phyloP scores from a whole-genome alignment of 2,329 filamentous ascomycete species.

The Lachnellula arida region DNA sequence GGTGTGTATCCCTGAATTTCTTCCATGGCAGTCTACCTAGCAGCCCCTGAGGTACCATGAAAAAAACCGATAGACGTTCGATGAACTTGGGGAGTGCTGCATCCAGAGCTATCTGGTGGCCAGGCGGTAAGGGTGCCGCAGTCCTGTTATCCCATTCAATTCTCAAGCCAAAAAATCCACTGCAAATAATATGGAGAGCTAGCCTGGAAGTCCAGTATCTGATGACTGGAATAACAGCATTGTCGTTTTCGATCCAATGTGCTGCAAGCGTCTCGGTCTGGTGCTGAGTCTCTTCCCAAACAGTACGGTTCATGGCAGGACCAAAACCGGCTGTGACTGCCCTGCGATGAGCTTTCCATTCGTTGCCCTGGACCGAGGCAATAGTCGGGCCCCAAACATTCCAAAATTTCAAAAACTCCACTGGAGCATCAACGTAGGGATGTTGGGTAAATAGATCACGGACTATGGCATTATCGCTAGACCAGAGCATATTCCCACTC shows the following conservation, averaged over 20 bases:
- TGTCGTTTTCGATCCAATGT: background rate
- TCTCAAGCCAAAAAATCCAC: constrained; percentile 1
- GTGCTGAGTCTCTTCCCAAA: constrained; percentile 4
- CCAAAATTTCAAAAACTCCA: constrained; percentile 4
- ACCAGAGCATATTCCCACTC: constrained; percentile 3
- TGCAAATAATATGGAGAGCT: constrained; percentile 1
- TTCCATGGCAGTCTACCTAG: background rate
- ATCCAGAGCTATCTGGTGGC: background rate
- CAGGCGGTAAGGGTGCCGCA: background rate
- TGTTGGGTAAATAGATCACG: background rate
- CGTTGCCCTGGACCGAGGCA: background rate
- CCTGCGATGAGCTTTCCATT: constrained; percentile 4
- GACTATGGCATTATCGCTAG: constrained; percentile 2
- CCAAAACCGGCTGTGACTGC: constrained; percentile 3
- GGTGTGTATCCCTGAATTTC: constrained; percentile 1
- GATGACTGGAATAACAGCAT: constrained; percentile 2
- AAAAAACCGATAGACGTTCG: constrained; percentile 1
- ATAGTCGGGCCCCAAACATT: constrained; percentile 3
- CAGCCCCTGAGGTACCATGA: background rate
- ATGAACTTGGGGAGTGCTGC: constrained; percentile 2
- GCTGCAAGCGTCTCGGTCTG: constrained; percentile 3
- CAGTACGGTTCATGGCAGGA: constrained; percentile 1
- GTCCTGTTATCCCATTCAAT: background rate
- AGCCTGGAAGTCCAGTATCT: constrained; percentile 5
- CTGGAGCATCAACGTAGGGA: background rate